A percentile compares a stretch with the other conserved stretches of the same genome.
These are phyloP conservation scores for Sporisorium scitamineum DNA, from an alignment of 1,284 basidiomycete genomes.

Conservation along the genomic window DNA sequence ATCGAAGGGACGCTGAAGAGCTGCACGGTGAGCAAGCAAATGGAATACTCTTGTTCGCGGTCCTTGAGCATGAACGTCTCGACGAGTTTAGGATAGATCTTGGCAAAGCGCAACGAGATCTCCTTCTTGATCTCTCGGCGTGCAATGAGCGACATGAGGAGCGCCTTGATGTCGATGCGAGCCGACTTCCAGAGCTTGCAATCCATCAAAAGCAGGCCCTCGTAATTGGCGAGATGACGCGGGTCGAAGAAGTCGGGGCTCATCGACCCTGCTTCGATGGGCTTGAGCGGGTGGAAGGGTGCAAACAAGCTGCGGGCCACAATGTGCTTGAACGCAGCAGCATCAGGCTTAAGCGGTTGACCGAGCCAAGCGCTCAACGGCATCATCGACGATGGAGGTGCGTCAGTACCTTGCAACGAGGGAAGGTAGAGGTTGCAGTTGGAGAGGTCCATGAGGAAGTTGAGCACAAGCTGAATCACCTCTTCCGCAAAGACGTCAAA, in stretches of 20 bases:
- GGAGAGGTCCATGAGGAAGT: slow-evolving; percentile 62
- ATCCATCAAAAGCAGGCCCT: slow-evolving; percentile 65
- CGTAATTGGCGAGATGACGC: slow-evolving; percentile 55
- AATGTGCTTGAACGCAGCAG: slow-evolving; percentile 56
- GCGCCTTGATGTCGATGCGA: slow-evolving; percentile 81
- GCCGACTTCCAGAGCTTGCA: slow-evolving; percentile 67
- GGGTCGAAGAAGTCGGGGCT: slow-evolving; percentile 60
- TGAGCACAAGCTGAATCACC: slow-evolving; percentile 74
- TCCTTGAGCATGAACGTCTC: slow-evolving; percentile 67
- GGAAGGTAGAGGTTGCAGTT: slow-evolving; percentile 58
- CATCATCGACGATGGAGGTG: slow-evolving; percentile 3
- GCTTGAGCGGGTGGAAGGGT: slow-evolving; percentile 48
- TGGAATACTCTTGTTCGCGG: slow-evolving; percentile 67
- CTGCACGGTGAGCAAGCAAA: slow-evolving; percentile 66
- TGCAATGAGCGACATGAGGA: slow-evolving; percentile 82
- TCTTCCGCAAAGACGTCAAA: slow-evolving; percentile 92
- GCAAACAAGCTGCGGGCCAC: slow-evolving; percentile 52
- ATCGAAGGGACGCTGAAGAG: slow-evolving; percentile 68
- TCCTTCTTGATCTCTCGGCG: slow-evolving; percentile 79
- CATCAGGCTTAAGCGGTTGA: slow-evolving; percentile 45
- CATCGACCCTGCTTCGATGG: slow-evolving; percentile 52
- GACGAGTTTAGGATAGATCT: slow-evolving; percentile 62
- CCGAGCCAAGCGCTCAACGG: slow-evolving; percentile 20
- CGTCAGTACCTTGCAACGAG: slow-evolving; percentile 10
- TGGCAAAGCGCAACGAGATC: slow-evolving; percentile 74